Conservation (phyloP, 768 basidiomycete species). For the Lentinus brumalis region DNA sequence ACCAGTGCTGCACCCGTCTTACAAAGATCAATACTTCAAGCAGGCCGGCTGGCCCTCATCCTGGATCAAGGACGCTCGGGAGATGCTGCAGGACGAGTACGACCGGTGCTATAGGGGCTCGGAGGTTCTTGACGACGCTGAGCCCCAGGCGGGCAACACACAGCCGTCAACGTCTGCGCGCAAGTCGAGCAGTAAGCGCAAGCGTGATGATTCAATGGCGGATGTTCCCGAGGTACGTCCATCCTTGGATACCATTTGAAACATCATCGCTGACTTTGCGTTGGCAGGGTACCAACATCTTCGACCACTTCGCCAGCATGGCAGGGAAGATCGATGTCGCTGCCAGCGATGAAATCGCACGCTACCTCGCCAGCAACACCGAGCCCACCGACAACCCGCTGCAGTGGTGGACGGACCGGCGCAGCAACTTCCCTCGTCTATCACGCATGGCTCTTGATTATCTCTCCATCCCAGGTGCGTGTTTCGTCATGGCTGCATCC, state of each 20-base stretch:
- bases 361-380: constrained; percentile 30
- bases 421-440: constrained; percentile 30
- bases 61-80: constrained; percentile 2
- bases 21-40: constrained; percentile 17
- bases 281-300: no score
- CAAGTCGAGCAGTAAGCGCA: no score
- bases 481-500: no score
- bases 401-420: constrained; percentile 33
- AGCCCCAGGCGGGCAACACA: no score
- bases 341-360: constrained; percentile 28
- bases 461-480: constrained; percentile 6
- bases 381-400: constrained; percentile 29
- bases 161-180: no score
- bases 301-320: no score
- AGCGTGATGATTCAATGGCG: no score
- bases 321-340: no score
- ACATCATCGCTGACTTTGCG: no score
- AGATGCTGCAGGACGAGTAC: background rate
- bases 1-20: constrained; percentile 14
- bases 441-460: constrained; percentile 39
- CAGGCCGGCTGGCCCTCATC: constrained; percentile 1
- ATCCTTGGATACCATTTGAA: no score
- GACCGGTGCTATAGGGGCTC: background rate
- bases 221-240: no score
- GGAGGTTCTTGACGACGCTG: background rate